Evolutionary conservation across 1,284 basidiomycete genomes (phyloP), one percentile per base, ranked within the genome.

Genomic region (Ceratobasidium sp.): DNA sequence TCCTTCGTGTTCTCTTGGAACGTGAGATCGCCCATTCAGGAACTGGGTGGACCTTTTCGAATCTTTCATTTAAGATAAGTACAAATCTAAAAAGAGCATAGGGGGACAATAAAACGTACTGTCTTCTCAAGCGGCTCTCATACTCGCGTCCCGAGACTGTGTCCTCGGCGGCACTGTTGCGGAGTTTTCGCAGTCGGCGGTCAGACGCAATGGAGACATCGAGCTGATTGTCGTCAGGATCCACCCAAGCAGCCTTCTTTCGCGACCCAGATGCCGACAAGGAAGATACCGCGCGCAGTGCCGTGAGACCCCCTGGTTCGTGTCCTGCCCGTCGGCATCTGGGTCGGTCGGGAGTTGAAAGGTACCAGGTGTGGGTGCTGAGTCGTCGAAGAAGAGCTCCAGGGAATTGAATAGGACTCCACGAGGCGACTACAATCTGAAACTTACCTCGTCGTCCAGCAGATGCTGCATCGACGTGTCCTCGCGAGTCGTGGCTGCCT

Each of bases 31-130:
- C 94, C 97, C 97, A 99, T 28, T 86, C 84, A 0, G 97, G 97
- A 43, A 92, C 88, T 0, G 97, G 96, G 76, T 98, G 92, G 72
- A 97, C 88, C 72, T 89, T 89, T 78, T 96, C 92, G 80, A 90
- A 87, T 73, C 84, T 85, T 32, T 26, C 18, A 39, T 52, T 52
- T 30, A 6, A 45, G 75, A 18, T 50, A 23, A 28, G 5, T 71
- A n/a, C 74, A 62, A 26, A 69, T 28, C 23, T 6, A 52, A 60
- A 36, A 23, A 8, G 45, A 32, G 48, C n/a, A 50, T 18, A 53
- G 46, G 43, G 34, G 39, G 14, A 41, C 1, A 23, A 39, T 8
- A 80, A 39, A 5, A 80, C 84, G 77, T 73, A 97, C 83, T 98
- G 94, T 57, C 90, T 85, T 36, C 96, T 86, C 45, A 99, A 82